phyloP scores from a whole-genome alignment of 2,329 filamentous ascomycete genomes.

The Whalleya microplaca region DNA sequence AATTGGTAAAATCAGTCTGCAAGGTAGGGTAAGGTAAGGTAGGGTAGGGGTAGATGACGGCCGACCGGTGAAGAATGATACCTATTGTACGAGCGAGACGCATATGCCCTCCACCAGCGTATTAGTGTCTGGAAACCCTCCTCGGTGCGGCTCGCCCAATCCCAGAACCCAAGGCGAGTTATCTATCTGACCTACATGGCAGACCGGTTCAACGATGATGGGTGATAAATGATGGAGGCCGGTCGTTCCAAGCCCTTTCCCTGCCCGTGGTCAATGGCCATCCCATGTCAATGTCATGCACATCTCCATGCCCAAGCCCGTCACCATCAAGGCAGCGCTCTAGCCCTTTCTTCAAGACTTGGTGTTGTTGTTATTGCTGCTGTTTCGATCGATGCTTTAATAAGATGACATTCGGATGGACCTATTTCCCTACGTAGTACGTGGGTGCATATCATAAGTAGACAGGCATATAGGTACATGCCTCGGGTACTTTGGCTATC shows the following conservation, averaged over 20 bases:
- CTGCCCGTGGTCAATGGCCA: constrained; percentile 17
- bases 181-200: constrained; percentile 19
- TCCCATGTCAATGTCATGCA: constrained; percentile 27
- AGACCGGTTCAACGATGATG: constrained; percentile 16
- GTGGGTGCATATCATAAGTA: constrained; percentile 3
- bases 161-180: constrained; percentile 17
- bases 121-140: constrained; percentile 17
- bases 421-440: constrained; percentile 5
- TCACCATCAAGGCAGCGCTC: constrained; percentile 15
- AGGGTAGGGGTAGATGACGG: constrained; percentile 25
- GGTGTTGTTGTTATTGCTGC: constrained; percentile 9
- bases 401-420: constrained; percentile 24
- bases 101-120: constrained; percentile 24
- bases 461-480: not conserved
- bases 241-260: constrained; percentile 9
- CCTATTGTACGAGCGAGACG: constrained; percentile 19
- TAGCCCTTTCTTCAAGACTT: constrained; percentile 11
- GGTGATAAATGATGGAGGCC: constrained; percentile 19
- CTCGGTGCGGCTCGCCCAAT: constrained; percentile 22
- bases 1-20: constrained; percentile 23
- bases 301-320: constrained; percentile 22
- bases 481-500: not conserved
- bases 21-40: constrained; percentile 9
- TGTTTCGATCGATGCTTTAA: constrained; percentile 4
- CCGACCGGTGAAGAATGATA: constrained; percentile 28